Evolutionary conservation across 2,329 filamentous ascomycete genomes (phyloP), one percentile per base, ranked within the genome.

Genomic region (Clarireedia sp.): DNA sequence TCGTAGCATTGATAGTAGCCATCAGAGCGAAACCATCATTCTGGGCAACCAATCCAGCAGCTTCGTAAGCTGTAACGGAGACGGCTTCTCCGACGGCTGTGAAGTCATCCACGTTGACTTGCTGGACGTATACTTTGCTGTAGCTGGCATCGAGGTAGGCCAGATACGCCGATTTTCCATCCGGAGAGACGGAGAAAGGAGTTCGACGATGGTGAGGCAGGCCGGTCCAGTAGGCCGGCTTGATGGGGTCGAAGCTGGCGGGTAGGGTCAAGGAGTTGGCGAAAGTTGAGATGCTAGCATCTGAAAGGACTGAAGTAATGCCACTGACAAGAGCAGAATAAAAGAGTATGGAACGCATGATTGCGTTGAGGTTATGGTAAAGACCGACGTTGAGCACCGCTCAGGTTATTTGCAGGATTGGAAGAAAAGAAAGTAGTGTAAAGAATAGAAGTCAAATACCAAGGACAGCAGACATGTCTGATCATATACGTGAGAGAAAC

Each of bases 11-110:
- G 41, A 65, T 53, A 10, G 61, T 66, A 26, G 79, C 81, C 48
- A 85, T 68, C 26, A 84, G 68, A n/a, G 81, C 80, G 58, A 85
- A 85, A 2, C 81, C 81, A 65, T 85, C 80, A 59, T 81, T 72
- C 63, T 83, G 81, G 16, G 80, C 81, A 44, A 84, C 77, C 1
- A 85, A 73, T 46, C 81, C 81, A 52, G 79, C 79, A 4, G 78
- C 79, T 68, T 84, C 81, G 62, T 80, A 80, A 14, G 74, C 74
- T n/a, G 72, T 63, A 40, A 83, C 69, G 0, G 77, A 79, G 3
- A 82, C 71, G 0, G 75, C 67, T 24, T 72, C 72, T 7, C 80
- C 81, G 9, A 76, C 75, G 14, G 78, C 74, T 16, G 72, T 70
- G 61, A 84, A 83, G 7, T 78, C 79, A 3, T 69, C 66, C 2